Base-by-base conservation (phyloP, 768 basidiomycete species). In the Lyophyllum atratum region DNA sequence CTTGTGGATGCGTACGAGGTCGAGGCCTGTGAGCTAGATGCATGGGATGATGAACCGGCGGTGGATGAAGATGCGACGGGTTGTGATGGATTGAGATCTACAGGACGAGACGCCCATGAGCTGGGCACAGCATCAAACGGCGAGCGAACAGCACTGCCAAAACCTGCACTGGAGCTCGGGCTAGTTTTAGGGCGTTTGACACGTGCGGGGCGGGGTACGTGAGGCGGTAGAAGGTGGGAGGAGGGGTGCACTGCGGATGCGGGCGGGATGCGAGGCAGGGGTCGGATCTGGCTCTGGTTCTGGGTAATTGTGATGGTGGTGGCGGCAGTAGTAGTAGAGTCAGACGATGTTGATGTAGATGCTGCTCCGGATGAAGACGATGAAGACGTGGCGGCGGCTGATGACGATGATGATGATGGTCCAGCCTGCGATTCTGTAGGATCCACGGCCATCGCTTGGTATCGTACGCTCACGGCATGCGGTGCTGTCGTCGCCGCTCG, bases 401-500 rank as follows among this genome's bases (percentile, higher is more conserved):
- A 37, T 53, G 54, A 39, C 12, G 47, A 48, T 3, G 48, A 51
- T 33, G 49, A 64, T 26, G 55, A 56, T 17, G 49, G 53, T 24
- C 39, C 24, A 14, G 50, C 60, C 26, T 51, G 31, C 2, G 53
- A 49, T 12, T 52, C 52, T 19, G 55, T 31, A 4, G 58, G 61
- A 46, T 68, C 67, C 4, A 68, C 67, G 8, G 66, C 60, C 53
- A 70, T 56, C 12, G 72, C 55, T 46, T 70, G 72, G 52, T 69
- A 68, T 22, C 66, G 64, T 55, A 70, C 68, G n/a, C 62, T 64
- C 1, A 69, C 49, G 21, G 61, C 15, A 12, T 58, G 52, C 1
- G 58, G 51, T 3, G 44, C 49, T 4, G 56, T 62, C 4, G 64
- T 61, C 17, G 49, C 55, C 28, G 64, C 52, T 15, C 64, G 53